phyloP scores from a whole-genome alignment of 2,329 filamentous ascomycete species.

The Aspergillus sp. region DNA sequence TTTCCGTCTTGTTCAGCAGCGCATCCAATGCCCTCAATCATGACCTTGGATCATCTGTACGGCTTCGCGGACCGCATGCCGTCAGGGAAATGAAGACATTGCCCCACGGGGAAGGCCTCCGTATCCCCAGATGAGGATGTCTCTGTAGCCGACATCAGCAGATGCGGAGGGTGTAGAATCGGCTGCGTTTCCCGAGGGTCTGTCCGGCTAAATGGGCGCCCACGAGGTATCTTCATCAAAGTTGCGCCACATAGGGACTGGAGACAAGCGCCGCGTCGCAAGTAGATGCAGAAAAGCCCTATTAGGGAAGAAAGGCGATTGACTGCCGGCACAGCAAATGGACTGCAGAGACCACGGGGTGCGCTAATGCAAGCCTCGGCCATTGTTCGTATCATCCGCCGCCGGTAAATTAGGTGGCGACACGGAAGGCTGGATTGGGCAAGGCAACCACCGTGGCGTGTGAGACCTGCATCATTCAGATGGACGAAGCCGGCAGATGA shows the following conservation, averaged over 20 bases:
- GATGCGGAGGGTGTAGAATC: slow-evolving; percentile 1
- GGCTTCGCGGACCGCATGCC: slow-evolving; percentile 16
- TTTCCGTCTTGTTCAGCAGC: neutral
- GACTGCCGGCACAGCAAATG: neutral
- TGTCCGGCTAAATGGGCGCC: neutral
- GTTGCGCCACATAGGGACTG: neutral
- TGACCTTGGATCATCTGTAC: too few relatives aligned
- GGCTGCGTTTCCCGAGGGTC: neutral
- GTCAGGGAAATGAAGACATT: slow-evolving; percentile 1
- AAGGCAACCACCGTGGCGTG: neutral
- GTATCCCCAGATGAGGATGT: neutral
- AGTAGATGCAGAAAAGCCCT: neutral
- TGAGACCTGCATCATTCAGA: neutral
- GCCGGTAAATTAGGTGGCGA: neutral
- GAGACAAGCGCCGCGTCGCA: neutral
- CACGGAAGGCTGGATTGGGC: slow-evolving; percentile 1
- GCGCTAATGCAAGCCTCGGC: slow-evolving; percentile 1
- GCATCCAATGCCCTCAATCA: neutral
- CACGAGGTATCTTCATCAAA: neutral
- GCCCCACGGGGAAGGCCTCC: slow-evolving; percentile 1
- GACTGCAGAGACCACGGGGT: neutral
- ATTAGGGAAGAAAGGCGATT: neutral
- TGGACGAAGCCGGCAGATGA: neutral
- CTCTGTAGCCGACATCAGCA: neutral
- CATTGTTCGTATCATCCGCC: neutral